Conservation (phyloP, 345 rosid genomes). For the Salix suchowensis region DNA sequence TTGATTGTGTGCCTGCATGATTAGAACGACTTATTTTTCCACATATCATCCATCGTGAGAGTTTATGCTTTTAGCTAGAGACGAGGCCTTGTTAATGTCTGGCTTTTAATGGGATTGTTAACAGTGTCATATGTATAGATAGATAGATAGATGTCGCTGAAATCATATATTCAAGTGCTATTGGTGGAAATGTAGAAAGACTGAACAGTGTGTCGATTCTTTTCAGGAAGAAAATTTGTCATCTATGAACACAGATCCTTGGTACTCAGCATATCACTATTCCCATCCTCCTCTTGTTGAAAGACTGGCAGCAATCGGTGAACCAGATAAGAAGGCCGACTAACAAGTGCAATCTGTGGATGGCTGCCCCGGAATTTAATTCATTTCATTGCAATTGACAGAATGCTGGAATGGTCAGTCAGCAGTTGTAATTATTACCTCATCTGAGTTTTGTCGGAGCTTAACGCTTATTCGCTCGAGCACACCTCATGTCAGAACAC, state of each 20-base stretch:
- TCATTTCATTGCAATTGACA: constrained; percentile 11
- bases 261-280: constrained; percentile 96
- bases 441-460: constrained; percentile 4
- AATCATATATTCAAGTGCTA: background rate
- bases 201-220: background rate
- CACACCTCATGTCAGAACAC: background rate
- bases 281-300: constrained; percentile 97
- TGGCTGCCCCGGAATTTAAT: constrained; percentile 6
- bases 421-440: constrained; percentile 12
- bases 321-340: constrained; percentile 64
- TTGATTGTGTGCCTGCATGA: too few relatives aligned
- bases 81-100: too few relatives aligned
- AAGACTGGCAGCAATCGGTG: constrained; percentile 77
- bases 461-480: background rate
- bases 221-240: constrained; percentile 95
- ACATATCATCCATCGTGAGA: too few relatives aligned
- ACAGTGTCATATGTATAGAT: too few relatives aligned
- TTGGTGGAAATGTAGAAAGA: background rate
- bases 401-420: background rate
- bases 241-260: constrained; percentile 94
- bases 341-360: constrained; percentile 26
- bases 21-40: too few relatives aligned
- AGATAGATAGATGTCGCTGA: too few relatives aligned
- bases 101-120: too few relatives aligned
- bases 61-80: too few relatives aligned